Percentiles rank a stretch among this genome's conserved stretches.
Conservation (phyloP, 345 rosid genomes). For the Ailanthus altissimus region DNA sequence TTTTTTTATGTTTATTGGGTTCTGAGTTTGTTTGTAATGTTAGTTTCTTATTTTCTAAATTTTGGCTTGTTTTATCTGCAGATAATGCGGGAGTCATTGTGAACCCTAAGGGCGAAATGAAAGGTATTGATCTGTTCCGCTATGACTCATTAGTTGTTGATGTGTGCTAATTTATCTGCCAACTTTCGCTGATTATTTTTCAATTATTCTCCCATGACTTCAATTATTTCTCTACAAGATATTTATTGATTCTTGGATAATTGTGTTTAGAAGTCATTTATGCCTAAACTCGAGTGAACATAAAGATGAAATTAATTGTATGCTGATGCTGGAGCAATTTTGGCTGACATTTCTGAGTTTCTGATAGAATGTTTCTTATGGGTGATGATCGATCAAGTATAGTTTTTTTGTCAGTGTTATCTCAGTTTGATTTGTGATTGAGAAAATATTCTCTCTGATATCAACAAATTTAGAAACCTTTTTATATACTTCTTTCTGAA, state of each 20-base stretch:
- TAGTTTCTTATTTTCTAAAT: neutral
- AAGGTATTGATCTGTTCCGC: constrained; percentile 31
- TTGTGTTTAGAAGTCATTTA: neutral
- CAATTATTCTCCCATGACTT: neutral
- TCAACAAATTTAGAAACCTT: neutral
- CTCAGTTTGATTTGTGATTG: neutral
- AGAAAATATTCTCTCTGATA: neutral
- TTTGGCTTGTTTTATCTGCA: constrained; percentile 24
- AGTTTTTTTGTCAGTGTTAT: neutral
- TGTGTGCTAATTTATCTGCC: neutral
- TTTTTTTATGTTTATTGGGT: neutral
- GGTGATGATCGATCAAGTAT: neutral
- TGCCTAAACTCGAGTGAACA: neutral
- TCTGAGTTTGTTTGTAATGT: neutral
- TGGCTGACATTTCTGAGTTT: neutral
- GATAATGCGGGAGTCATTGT: constrained; percentile 74
- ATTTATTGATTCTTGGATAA: neutral
- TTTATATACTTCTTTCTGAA: neutral
- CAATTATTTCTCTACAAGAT: neutral
- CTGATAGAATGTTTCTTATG: neutral
- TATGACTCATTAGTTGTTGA: neutral
- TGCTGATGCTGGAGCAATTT: neutral
- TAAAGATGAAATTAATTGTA: neutral
- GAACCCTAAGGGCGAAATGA: constrained; percentile 70
- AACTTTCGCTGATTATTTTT: neutral